Base-by-base conservation (phyloP, 2,329 filamentous ascomycete genomes). In the Penicillium brevicompactum region DNA sequence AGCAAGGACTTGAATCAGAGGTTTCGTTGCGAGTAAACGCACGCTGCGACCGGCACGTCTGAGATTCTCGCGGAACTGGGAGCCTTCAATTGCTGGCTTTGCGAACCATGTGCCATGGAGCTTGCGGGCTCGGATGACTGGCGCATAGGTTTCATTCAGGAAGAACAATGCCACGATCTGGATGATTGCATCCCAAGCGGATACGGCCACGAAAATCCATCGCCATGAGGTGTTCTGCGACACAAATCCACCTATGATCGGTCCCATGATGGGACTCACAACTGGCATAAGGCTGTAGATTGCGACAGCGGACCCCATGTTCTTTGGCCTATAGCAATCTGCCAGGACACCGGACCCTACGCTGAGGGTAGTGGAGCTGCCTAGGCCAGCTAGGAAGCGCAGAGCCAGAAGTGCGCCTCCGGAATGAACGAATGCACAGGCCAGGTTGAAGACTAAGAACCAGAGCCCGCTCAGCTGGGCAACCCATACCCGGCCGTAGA, bases 181-280 rank as follows among this genome's bases (percentile, higher is more conserved):
- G 50, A 89, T 81, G 21, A 83, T 57, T 10, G 78, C 83, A 51
- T 83, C 82, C 56, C 78, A 78, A 54, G 88, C 84, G 1, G 83
- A 82, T 0, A 84, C 86, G 0, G 82, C 78, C 70, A 81, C 87
- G 40, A 65, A 65, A 37, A 61, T 62, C 64, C 61, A 67, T 2
- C 63, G 58, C 65, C 65, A 66, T 43, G 58, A 63, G 2, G 60
- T 59, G 44, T 49, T 71, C 60, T 84, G 72, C 1, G 83, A 78
- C 30, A 88, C 82, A 65, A 84, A 87, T 1, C 82, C 84, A 16
- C 85, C 85, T 1, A 81, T 79, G 2, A 88, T 83, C 1, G 86
- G 86, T 0, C 85, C 86, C 21, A 86, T n/a, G 24, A 4, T 43
- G 16, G 41, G 21, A 38, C 51, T 13, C 14, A 38, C n/a, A 16